These are phyloP conservation scores for Dalechampia spathulata DNA, from an alignment of 441 rosid species.

Conservation along the genomic window DNA sequence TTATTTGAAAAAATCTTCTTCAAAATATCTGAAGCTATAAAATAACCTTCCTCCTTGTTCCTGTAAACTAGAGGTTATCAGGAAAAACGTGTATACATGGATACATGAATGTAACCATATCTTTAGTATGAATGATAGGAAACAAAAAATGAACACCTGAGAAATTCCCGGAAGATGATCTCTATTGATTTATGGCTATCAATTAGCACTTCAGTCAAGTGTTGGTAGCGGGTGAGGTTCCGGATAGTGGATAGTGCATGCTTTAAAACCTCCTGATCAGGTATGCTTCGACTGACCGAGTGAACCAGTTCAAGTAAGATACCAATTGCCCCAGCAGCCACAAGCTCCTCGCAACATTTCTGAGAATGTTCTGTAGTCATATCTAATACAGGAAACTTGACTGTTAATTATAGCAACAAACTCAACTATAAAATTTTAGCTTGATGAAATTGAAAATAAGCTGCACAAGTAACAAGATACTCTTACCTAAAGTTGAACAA, in stretches of 20 bases:
- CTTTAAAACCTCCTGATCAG: conserved; percentile 81
- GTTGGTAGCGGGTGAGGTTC: conserved; percentile 63
- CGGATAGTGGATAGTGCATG: conserved; percentile 73
- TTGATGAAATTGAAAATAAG: neutral
- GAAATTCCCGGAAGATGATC: conserved; percentile 55
- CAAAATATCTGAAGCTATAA: conserved; percentile 61
- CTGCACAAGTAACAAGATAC: neutral
- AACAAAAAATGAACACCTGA: conserved; percentile 39
- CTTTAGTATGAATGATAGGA: neutral
- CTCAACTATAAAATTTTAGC: neutral
- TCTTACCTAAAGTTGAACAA: conserved; percentile 73
- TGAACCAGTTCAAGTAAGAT: conserved; percentile 55
- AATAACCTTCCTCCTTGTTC: conserved; percentile 87
- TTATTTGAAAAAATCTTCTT: conserved; percentile 50
- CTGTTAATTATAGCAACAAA: neutral
- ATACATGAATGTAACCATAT: neutral
- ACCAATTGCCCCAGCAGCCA: conserved; percentile 76
- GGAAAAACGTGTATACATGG: neutral
- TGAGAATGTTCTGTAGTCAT: conserved; percentile 67
- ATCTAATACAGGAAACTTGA: conserved; percentile 6
- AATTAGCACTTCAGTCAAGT: conserved; percentile 56
- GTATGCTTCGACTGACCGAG: conserved; percentile 78
- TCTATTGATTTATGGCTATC: conserved; percentile 48
- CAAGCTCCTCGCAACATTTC: conserved; percentile 82
- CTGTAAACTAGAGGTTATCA: conserved; percentile 26